Percentiles rank a stretch among this genome's conserved stretches.
Conservation (phyloP, 2,329 filamentous ascomycete species). For the Fusarium lyarnte region DNA sequence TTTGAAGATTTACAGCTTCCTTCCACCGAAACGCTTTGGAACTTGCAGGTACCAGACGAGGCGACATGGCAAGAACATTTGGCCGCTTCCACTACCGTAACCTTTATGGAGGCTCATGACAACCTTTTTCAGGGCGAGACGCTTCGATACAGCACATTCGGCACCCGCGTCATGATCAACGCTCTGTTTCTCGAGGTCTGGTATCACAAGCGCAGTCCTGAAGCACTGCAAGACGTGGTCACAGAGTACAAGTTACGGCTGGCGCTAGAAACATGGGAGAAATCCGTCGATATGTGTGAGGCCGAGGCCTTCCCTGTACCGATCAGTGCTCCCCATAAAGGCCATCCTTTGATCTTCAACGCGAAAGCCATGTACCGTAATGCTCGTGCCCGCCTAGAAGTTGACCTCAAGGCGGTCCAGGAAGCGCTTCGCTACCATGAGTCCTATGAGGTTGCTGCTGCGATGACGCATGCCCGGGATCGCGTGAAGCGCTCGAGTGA, state of each 20-base stretch:
- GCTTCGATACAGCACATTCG: slow-evolving; percentile 93
- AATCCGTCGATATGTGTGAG: slow-evolving; percentile 91
- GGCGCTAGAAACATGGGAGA: slow-evolving; percentile 98
- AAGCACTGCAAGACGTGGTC: slow-evolving; percentile 95
- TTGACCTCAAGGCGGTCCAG: slow-evolving; percentile 94
- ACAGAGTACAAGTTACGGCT: slow-evolving; percentile 97
- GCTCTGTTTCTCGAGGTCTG: slow-evolving; percentile 97
- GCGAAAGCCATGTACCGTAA: slow-evolving; percentile 97
- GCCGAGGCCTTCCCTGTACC: slow-evolving; percentile 89
- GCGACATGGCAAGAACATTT: slow-evolving; percentile 85
- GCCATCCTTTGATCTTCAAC: slow-evolving; percentile 96
- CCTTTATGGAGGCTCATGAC: slow-evolving; percentile 93
- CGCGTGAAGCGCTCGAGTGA: slow-evolving; percentile 94
- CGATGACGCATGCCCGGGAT: slow-evolving; percentile 94
- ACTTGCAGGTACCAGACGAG: slow-evolving; percentile 81
- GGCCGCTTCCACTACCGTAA: slow-evolving; percentile 75
- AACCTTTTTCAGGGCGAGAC: slow-evolving; percentile 94
- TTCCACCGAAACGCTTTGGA: slow-evolving; percentile 95
- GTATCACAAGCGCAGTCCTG: slow-evolving; percentile 99
- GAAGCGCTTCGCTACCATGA: slow-evolving; percentile 97
- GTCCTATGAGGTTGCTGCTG: slow-evolving; percentile 93
- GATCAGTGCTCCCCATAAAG: slow-evolving; percentile 92
- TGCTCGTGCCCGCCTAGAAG: slow-evolving; percentile 88
- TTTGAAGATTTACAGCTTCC: slow-evolving; percentile 93
- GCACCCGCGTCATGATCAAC: slow-evolving; percentile 98